A percentile compares a stretch with the other conserved stretches of the same genome.
Evolutionary conservation across 2,329 filamentous ascomycete genomes (phyloP).

Genomic region (Neurospora sp.): DNA sequence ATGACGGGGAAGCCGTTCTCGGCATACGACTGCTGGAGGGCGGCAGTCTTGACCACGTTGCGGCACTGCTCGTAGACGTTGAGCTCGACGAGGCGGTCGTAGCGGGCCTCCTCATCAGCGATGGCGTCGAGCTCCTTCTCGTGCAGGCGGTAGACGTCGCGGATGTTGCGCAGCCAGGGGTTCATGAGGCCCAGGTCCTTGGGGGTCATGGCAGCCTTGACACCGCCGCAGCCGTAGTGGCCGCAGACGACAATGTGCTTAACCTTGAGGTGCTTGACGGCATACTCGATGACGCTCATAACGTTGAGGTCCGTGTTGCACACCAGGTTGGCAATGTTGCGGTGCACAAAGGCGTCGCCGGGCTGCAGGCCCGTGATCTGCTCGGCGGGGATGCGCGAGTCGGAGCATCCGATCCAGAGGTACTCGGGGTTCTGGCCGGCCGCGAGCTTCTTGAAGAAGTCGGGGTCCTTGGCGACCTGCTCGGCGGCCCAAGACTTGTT

Average conservation of each 20-base stretch:
- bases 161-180: conserved; percentile 66
- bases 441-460: conserved; percentile 55
- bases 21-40: conserved; percentile 62
- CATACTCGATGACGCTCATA: conserved; percentile 77
- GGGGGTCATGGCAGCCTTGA: conserved; percentile 64
- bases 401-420: conserved; percentile 85
- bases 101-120: conserved; percentile 47
- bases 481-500: conserved; percentile 57
- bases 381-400: conserved; percentile 86
- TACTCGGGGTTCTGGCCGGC: conserved; percentile 61
- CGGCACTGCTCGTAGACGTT: conserved; percentile 74
- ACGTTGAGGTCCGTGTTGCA: conserved; percentile 71
- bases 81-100: conserved; percentile 68
- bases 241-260: conserved; percentile 75
- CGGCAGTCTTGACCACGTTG: conserved; percentile 69
- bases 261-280: conserved; percentile 69
- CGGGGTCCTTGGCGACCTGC: conserved; percentile 48
- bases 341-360: conserved; percentile 89
- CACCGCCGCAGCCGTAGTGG: conserved; percentile 69
- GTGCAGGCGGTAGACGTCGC: conserved; percentile 63
- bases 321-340: conserved; percentile 89
- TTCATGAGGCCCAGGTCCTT: conserved; percentile 62
- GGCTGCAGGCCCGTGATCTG: conserved; percentile 73
- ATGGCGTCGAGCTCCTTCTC: conserved; percentile 60
- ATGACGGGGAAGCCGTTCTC: conserved; percentile 58